Percentiles rank a stretch among this genome's conserved stretches.
Evolutionary conservation across 345 rosid genomes (phyloP).

Genomic region (Nasturtium officinale): DNA sequence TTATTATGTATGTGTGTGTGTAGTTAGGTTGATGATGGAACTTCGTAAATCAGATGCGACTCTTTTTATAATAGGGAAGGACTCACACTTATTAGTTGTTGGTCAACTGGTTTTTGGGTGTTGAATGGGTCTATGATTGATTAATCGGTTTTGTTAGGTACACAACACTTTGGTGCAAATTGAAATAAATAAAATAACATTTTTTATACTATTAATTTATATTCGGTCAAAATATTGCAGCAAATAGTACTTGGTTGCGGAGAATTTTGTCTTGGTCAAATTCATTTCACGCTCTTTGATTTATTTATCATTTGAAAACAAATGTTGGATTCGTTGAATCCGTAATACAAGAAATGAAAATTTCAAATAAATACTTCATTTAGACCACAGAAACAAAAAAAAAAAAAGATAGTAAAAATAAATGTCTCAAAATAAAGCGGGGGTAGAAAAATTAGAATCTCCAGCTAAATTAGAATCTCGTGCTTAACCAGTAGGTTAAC

Average conservation of each 20-base stretch:
- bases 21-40: conserved; percentile 38
- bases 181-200: no score
- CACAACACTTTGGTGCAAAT: not conserved
- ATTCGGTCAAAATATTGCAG: not conserved
- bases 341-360: not conserved
- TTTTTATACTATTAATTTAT: no score
- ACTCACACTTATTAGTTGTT: conserved; percentile 15
- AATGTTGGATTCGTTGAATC: conserved; percentile 14
- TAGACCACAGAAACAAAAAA: not conserved
- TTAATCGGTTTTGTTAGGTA: conserved; percentile 26
- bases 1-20: not conserved
- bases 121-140: conserved; percentile 25
- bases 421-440: not conserved
- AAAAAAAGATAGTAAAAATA: not conserved
- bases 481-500: no score
- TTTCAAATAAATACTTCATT: not conserved
- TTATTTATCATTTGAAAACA: conserved; percentile 11
- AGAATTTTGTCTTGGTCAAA: conserved; percentile 28
- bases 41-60: conserved; percentile 14
- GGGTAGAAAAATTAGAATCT: no score
- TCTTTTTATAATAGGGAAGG: conserved; percentile 22
- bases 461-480: not conserved
- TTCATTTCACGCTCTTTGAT: conserved; percentile 17
- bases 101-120: conserved; percentile 26
- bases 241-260: not conserved